Percentiles rank a stretch among this genome's conserved stretches.
Evolutionary conservation across 2,329 filamentous ascomycete species (phyloP).

Genomic region (Trichophyton simii): DNA sequence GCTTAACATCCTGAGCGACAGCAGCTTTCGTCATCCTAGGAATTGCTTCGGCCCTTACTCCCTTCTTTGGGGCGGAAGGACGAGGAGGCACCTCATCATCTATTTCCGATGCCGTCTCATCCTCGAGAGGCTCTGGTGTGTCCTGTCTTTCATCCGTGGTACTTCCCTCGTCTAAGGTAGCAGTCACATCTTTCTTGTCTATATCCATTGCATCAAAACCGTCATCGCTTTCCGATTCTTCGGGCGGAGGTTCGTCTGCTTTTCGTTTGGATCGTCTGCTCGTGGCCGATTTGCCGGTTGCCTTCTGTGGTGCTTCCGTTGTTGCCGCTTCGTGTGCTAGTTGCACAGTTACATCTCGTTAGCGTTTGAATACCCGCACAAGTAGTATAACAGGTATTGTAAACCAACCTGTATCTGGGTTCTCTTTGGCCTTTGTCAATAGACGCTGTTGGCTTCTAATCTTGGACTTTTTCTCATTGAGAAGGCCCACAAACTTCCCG

Average conservation of each 20-base stretch:
- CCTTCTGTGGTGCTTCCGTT: constrained; percentile 7
- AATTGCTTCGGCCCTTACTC: background rate
- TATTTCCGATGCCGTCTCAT: constrained; percentile 22
- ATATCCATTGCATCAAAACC: constrained; percentile 29
- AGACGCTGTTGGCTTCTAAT: constrained; percentile 50
- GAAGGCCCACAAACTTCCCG: constrained; percentile 44
- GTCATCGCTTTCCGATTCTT: constrained; percentile 21
- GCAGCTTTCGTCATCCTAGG: background rate
- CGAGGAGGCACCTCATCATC: constrained; percentile 15
- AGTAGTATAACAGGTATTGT: background rate
- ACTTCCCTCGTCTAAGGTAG: constrained; percentile 1
- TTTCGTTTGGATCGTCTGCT: constrained; percentile 20
- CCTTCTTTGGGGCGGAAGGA: background rate
- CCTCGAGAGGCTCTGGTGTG: constrained; percentile 25
- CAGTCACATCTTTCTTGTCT: constrained; percentile 15
- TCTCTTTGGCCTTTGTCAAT: constrained; percentile 38
- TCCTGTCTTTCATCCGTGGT: constrained; percentile 16
- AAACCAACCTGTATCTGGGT: constrained; percentile 25
- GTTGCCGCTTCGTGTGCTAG: constrained; percentile 16
- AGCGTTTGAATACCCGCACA: background rate
- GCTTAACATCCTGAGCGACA: background rate
- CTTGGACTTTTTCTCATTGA: constrained; percentile 54
- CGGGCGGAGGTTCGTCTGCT: constrained; percentile 12
- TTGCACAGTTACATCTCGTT: constrained; percentile 17
- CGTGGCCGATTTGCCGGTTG: constrained; percentile 11